Conservation (phyloP, 2,329 filamentous ascomycete genomes). For the Mariannaea elegans region DNA sequence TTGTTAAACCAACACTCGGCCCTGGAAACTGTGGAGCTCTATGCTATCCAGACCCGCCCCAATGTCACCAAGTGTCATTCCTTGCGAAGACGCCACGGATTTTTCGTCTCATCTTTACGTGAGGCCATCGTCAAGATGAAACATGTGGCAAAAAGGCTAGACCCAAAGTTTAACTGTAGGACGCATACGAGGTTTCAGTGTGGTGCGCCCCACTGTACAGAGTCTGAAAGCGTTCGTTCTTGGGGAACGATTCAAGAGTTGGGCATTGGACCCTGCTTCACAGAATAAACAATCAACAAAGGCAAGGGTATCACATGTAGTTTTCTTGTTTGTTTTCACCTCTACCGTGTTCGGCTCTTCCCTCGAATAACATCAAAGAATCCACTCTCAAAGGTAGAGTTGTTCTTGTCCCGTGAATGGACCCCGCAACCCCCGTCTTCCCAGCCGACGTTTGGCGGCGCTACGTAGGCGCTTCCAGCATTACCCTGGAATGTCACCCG, state of each 20-base stretch:
- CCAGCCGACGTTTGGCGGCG: background rate
- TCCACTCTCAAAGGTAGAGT: background rate
- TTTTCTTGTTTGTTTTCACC: no score
- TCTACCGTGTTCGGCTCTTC: no score
- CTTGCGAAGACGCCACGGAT: background rate
- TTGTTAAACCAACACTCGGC: background rate
- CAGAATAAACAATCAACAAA: no score
- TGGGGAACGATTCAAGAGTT: no score
- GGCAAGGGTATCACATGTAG: no score
- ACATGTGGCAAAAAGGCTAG: background rate
- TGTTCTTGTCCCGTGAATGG: no score
- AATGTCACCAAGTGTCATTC: background rate
- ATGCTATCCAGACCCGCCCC: background rate
- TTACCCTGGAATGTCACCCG: background rate
- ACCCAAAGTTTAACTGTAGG: background rate
- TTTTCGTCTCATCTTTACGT: background rate
- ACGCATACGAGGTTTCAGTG: slow-evolving; percentile 13
- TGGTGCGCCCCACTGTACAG: background rate
- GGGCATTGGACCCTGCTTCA: no score
- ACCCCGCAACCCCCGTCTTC: background rate
- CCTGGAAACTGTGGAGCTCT: background rate
- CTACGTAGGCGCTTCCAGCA: background rate
- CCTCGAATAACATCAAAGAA: background rate
- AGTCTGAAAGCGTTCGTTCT: background rate
- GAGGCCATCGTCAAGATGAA: slow-evolving; percentile 14